Evolutionary conservation across 1,139 yeast genomes (phyloP), one percentile per base, ranked within the genome.

Genomic region (Candida smagusa): DNA sequence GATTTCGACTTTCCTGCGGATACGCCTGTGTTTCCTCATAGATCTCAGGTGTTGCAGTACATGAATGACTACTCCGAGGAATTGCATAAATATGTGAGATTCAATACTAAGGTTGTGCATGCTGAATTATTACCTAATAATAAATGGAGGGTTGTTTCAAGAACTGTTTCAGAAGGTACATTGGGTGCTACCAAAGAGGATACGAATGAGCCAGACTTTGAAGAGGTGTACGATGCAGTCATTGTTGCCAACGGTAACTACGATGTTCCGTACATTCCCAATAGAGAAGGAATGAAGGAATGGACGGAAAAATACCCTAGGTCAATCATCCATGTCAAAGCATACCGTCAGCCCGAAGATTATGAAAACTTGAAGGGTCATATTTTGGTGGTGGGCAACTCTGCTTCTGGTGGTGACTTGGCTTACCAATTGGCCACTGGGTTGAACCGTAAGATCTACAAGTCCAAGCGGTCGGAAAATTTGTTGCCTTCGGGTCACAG

Each of bases 321-420:
- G 2, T 54, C 70, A 6, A 61, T 84, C 2, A 53, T 66, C 13
- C 94, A 85, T 57, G 70, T 89, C 12, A 80, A 78, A 50, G 61
- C 72, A 22, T 86, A 74, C 56, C 68, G 81, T 42, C 65, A 63
- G 11, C 73, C 81, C 3, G 68, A 70, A 4, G 68, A 62, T 27
- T 80, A 63, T 46, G 53, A 53, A 11, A 53, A 58, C 39, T 61
- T 71, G 42, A 66, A 58, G 22, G 59, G 58, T 3, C 48, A 52
- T 27, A 74, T 80, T 16, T 56, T 81, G 27, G 72, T 81, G 9
- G 70, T 81, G 4, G 88, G 87, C 1, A 77, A 76, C 46, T 77
- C 81, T 1, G 79, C 84, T 9, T 77, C 84, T 5, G 86, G 83
- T 1, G 63, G 72, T 7, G 88, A 81, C 49, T 64, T 81, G 37